phyloP scores from a whole-genome alignment of 108 stramenopile genomes.

The Cylindrotheca fusiformis region DNA sequence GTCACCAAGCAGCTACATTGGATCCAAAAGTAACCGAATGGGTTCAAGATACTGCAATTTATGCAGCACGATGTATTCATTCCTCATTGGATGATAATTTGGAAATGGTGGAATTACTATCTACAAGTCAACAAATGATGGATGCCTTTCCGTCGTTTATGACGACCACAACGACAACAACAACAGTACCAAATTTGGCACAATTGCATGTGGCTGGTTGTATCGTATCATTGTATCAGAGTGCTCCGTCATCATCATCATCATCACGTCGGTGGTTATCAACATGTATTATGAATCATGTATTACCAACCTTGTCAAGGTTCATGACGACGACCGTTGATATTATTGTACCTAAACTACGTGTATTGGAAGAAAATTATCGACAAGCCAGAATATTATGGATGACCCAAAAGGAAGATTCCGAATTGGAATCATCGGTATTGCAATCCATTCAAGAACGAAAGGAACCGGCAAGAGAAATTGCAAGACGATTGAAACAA shows the following conservation, averaged over 20 bases:
- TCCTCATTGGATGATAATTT: slow-evolving; percentile 71
- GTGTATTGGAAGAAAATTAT: slow-evolving; percentile 10
- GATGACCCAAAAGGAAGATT: slow-evolving; percentile 50
- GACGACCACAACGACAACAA: not conserved
- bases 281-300: slow-evolving; percentile 10
- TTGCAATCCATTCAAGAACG: slow-evolving; percentile 48
- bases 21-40: slow-evolving; percentile 10
- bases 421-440: slow-evolving; percentile 55
- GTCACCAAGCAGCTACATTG: not conserved
- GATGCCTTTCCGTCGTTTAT: too few species aligned
- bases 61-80: slow-evolving; percentile 57
- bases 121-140: too few species aligned
- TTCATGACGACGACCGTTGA: too few species aligned
- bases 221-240: slow-evolving; percentile 38
- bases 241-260: not conserved
- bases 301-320: slow-evolving; percentile 12
- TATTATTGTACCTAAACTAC: slow-evolving; percentile 3
- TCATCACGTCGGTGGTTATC: too few species aligned
- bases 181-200: slow-evolving; percentile 13
- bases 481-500: slow-evolving; percentile 67
- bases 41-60: slow-evolving; percentile 32
- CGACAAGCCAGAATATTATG: slow-evolving; percentile 4
- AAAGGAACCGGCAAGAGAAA: slow-evolving; percentile 65
- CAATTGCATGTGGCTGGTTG: slow-evolving; percentile 53
- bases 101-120: slow-evolving; percentile 20